Base-by-base conservation (phyloP, 2,329 filamentous ascomycete genomes). In the Ilyonectria robusta region DNA sequence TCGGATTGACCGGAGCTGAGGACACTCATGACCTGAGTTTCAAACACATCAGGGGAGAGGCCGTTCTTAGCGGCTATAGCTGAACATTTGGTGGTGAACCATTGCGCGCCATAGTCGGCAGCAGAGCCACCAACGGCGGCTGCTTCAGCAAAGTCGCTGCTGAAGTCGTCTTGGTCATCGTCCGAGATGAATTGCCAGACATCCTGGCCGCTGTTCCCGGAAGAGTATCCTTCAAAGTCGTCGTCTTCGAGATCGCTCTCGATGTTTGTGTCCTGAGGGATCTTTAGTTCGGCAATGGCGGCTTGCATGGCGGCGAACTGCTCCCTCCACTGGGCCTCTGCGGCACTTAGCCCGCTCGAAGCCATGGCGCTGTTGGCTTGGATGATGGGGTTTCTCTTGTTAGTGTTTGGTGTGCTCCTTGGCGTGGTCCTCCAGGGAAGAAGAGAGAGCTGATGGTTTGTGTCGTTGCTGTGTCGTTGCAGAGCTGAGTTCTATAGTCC, bases 181-280 rank as follows among this genome's bases (percentile, higher is more conserved):
- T 95, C 92, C 66, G 91, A 94, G 76, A 97, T 94, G 65, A 97
- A 90, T 78, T 98, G 95, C 95, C 95, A 98, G 10, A 98, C 91
- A 81, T 98, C 94, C 65, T 95, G 93, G 6, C 89, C 88, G 19
- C 88, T 89, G 48, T 88, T 89, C 6, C 88, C 88, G 2, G 86
- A 88, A 1, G 84, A 86, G 70, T 85, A 85, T 13, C 82, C 83
- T 31, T 85, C 84, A 33, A 88, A 84, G 37, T 93, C 91, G 9
- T 94, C 89, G 68, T 93, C 91, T 48, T 91, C 81, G 60, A 90
- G 86, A 13, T 87, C 83, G 19, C 83, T 82, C 44, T 81, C 77
- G 50, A 83, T 80, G 33, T 83, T 79, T 42, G 81, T 59, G 31
- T 76, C 77, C 2, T 75, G 69, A 3, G 85, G 81, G n/a, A 89